phyloP scores from a whole-genome alignment of 106 monocot genomes.

The Hemerocallis citrina region DNA sequence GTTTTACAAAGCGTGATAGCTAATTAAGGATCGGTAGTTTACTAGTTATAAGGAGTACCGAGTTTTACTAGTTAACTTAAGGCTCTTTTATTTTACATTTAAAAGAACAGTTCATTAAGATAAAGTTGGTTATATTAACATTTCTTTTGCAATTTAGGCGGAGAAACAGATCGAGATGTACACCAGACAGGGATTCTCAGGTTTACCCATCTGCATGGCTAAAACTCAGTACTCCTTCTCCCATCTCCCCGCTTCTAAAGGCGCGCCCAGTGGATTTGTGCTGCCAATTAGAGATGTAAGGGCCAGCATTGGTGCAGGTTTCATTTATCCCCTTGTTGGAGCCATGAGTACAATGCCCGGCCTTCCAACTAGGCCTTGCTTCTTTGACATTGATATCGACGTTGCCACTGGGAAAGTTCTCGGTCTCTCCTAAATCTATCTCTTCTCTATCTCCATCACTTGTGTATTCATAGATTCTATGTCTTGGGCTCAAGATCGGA shows the following conservation, averaged over 20 bases:
- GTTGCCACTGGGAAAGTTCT: constrained; percentile 68
- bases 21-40: too few species aligned
- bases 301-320: constrained; percentile 96
- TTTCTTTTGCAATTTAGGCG: constrained; percentile 38
- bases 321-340: constrained; percentile 84
- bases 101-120: too few species aligned
- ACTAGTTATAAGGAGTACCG: too few species aligned
- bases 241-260: constrained; percentile 69
- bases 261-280: constrained; percentile 79
- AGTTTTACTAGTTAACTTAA: too few species aligned
- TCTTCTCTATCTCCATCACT: too few species aligned
- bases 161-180: constrained; percentile 96
- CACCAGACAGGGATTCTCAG: constrained; percentile 80
- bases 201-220: constrained; percentile 92
- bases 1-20: too few species aligned
- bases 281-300: constrained; percentile 90
- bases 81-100: too few species aligned
- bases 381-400: constrained; percentile 93
- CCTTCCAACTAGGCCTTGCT: constrained; percentile 94
- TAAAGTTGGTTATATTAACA: not conserved
- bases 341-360: constrained; percentile 99
- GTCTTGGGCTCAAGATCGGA: too few species aligned
- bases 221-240: constrained; percentile 99
- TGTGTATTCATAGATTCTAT: too few species aligned
- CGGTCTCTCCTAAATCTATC: constrained; percentile 90